Conservation (phyloP, 352 stramenopile genomes). For the Phytophthora agathidicida region DNA sequence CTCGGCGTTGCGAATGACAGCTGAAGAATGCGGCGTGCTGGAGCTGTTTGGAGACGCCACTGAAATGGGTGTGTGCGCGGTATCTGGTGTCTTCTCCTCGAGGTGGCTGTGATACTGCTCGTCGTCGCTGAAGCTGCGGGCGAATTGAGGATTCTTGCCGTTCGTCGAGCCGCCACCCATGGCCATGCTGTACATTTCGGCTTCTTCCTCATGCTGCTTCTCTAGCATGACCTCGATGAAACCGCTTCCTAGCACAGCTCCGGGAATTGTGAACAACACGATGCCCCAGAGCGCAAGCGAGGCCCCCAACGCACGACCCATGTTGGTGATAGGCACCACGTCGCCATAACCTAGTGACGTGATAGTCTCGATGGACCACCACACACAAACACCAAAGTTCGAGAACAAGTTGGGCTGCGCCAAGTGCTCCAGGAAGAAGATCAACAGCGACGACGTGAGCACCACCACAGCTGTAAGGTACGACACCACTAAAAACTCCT, state of each 20-base stretch:
- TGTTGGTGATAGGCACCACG: constrained; percentile 51
- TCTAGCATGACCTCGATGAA: constrained; percentile 80
- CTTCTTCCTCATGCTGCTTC: constrained; percentile 56
- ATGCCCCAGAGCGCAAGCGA: constrained; percentile 61
- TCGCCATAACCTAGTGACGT: constrained; percentile 75
- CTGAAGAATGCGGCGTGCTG: constrained; percentile 30
- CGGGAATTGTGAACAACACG: constrained; percentile 70
- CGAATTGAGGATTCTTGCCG: constrained; percentile 23
- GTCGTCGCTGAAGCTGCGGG: constrained; percentile 29
- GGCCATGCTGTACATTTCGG: constrained; percentile 41
- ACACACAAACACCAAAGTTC: constrained; percentile 53
- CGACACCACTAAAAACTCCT: constrained; percentile 65
- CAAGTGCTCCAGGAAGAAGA: constrained; percentile 68
- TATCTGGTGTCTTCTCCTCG: not conserved
- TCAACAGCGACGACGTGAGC: constrained; percentile 62
- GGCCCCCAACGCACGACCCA: constrained; percentile 46
- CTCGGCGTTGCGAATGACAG: constrained; percentile 30
- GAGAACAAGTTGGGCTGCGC: constrained; percentile 57
- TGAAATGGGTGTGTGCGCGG: constrained; percentile 15
- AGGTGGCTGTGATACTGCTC: constrained; percentile 9
- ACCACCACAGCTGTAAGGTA: constrained; percentile 63
- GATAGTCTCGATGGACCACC: constrained; percentile 72
- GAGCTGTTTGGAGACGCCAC: constrained; percentile 10
- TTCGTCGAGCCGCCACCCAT: constrained; percentile 22
- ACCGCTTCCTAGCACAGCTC: constrained; percentile 58